Evolutionary conservation across 2,329 filamentous ascomycete species (phyloP).

Genomic region (Acrocalymma vagum): DNA sequence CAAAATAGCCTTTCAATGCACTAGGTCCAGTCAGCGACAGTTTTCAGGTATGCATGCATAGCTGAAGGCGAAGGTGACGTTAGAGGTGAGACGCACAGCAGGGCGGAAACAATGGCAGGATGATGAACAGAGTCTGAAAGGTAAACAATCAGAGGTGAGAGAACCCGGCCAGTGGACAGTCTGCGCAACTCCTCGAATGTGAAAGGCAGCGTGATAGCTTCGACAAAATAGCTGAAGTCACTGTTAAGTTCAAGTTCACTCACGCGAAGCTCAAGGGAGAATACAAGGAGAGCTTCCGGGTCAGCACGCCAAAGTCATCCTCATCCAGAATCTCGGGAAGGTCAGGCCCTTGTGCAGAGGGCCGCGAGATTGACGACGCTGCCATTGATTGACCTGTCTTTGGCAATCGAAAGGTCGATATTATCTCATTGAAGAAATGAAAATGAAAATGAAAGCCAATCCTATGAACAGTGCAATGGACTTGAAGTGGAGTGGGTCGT

Average conservation of each 20-base stretch:
- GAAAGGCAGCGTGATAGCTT: constrained; percentile 70
- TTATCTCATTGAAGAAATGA: no score
- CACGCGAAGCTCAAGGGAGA: constrained; percentile 6
- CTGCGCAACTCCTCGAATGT: constrained; percentile 79
- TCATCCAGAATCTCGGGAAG: constrained; percentile 66
- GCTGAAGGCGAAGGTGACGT: not conserved
- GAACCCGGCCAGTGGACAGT: constrained; percentile 65
- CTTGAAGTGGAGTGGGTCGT: no score
- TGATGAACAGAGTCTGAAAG: constrained; percentile 71
- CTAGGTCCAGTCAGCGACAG: constrained; percentile 51
- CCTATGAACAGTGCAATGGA: no score
- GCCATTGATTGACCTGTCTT: constrained; percentile 27
- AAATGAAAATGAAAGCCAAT: no score
- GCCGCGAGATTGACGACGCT: constrained; percentile 35
- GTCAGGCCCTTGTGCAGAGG: constrained; percentile 38
- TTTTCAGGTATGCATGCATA: not conserved
- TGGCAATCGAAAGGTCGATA: no score
- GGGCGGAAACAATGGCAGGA: constrained; percentile 74
- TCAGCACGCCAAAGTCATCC: constrained; percentile 70
- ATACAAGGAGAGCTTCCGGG: constrained; percentile 72
- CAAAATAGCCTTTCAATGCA: constrained; percentile 78
- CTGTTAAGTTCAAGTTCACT: no score
- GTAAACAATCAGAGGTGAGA: constrained; percentile 71
- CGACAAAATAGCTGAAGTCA: constrained; percentile 56
- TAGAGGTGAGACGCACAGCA: constrained; percentile 65